Percentiles rank a stretch among this genome's conserved stretches.
phyloP scores from a whole-genome alignment of 169 alveolate genomes.

The Ichthyophthirius multifiliis region DNA sequence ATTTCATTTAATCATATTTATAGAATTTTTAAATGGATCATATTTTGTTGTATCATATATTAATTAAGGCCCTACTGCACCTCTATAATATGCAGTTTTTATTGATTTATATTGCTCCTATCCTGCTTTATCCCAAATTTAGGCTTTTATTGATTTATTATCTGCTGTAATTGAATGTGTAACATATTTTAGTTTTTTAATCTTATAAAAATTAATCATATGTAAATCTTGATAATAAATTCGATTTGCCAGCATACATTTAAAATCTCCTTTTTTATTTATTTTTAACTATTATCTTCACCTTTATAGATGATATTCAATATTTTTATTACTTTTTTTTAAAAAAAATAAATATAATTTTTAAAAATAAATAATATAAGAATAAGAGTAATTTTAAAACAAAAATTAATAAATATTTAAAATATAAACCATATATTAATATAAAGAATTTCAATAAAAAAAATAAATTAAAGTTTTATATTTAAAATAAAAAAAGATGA shows the following conservation, averaged over 20 bases:
- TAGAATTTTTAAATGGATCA: slow-evolving; percentile 93
- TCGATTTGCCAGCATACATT: neutral
- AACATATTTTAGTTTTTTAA: slow-evolving; percentile 90
- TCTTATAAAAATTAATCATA: neutral
- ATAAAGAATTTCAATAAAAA: neutral
- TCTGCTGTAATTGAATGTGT: slow-evolving; percentile 89
- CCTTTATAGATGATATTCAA: slow-evolving; percentile 92
- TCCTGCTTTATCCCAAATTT: slow-evolving; percentile 98
- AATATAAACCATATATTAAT: too few relatives aligned
- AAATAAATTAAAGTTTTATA: too few relatives aligned
- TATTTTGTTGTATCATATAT: slow-evolving; percentile 97
- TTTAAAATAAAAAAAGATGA: too few relatives aligned
- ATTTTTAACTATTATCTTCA: slow-evolving; percentile 93
- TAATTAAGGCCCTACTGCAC: slow-evolving; percentile 99
- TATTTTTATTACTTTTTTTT: slow-evolving; percentile 96
- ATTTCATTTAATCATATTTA: slow-evolving; percentile 96
- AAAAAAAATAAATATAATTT: slow-evolving; percentile 71
- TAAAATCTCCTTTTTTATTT: slow-evolving; percentile 96
- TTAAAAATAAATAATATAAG: too few relatives aligned
- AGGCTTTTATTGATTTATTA: slow-evolving; percentile 94
- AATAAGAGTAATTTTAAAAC: slow-evolving; percentile 86
- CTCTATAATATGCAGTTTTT: slow-evolving; percentile 93
- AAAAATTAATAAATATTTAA: slow-evolving; percentile 17
- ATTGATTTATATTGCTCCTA: slow-evolving; percentile 99
- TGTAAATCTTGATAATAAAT: neutral